These are phyloP conservation scores for Blastocladiella britannica DNA, from an alignment of 192 early-diverging fungal genomes.

Conservation along the genomic window DNA sequence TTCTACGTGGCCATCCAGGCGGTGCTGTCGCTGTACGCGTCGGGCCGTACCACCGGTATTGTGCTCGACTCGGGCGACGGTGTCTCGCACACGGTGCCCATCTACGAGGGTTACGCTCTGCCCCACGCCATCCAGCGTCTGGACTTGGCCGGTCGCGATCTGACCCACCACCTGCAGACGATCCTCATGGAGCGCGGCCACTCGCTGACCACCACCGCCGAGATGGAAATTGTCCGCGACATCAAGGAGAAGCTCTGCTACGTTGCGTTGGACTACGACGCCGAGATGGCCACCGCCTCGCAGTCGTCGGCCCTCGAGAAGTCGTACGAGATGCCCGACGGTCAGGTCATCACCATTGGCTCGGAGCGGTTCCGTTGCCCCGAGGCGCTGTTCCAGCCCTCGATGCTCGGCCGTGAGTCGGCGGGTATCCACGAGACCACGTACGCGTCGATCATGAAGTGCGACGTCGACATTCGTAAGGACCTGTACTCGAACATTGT, in stretches of 20 bases:
- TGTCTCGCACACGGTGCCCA: conserved; percentile 39
- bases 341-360: conserved; percentile 33
- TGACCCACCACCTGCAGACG: conserved; percentile 20
- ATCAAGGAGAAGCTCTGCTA: conserved; percentile 44
- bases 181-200: conserved; percentile 38
- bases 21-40: conserved; percentile 35
- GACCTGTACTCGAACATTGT: conserved; percentile 26
- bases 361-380: conserved; percentile 36
- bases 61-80: conserved; percentile 42
- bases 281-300: conserved; percentile 22
- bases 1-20: conserved; percentile 39
- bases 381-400: conserved; percentile 39
- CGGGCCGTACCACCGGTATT: conserved; percentile 36
- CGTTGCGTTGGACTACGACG: conserved; percentile 26
- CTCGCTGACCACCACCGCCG: conserved; percentile 31
- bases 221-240: conserved; percentile 39
- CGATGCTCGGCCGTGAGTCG: conserved; percentile 23
- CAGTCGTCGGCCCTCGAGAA: conserved; percentile 19
- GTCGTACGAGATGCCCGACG: conserved; percentile 28
- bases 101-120: conserved; percentile 39
- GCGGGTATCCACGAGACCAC: conserved; percentile 21
- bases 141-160: conserved; percentile 26
- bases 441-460: conserved; percentile 23
- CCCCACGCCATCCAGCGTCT: conserved; percentile 21
- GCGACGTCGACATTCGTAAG: conserved; percentile 24